A percentile compares a stretch with the other conserved stretches of the same genome.
phyloP scores from a whole-genome alignment of 2,329 filamentous ascomycete genomes.

The Huntiella decipiens region DNA sequence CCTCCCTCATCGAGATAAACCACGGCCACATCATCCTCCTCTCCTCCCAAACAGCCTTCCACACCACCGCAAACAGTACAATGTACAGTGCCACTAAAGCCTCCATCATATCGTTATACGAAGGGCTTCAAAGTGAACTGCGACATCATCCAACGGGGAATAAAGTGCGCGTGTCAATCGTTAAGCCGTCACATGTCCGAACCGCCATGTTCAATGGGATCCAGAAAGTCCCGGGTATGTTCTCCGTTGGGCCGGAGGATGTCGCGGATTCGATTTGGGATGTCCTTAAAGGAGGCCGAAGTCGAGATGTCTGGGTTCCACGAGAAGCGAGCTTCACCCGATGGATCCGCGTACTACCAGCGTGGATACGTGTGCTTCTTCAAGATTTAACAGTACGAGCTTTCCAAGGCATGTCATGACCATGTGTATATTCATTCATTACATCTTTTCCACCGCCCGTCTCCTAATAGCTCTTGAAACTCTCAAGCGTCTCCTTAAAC shows the following conservation, averaged over 20 bases:
- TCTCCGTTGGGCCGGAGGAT: constrained; percentile 1
- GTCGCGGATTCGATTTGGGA: constrained; percentile 4
- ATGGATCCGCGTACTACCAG: constrained; percentile 2
- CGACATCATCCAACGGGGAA: constrained; percentile 33
- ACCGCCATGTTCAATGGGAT: constrained; percentile 22
- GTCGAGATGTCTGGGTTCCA: constrained; percentile 11
- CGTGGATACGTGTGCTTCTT: constrained; percentile 2
- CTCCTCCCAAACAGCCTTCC: constrained; percentile 32
- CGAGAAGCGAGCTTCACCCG: neutral
- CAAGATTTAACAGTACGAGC: constrained; percentile 8
- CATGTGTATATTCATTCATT: neutral
- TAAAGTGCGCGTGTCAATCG: constrained; percentile 23
- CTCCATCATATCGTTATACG: constrained; percentile 38
- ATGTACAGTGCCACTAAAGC: constrained; percentile 42
- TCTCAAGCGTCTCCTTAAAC: too few species aligned
- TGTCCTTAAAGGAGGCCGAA: neutral
- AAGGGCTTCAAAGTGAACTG: constrained; percentile 32
- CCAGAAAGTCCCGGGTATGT: constrained; percentile 9
- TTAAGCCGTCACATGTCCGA: constrained; percentile 23
- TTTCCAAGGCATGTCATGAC: neutral
- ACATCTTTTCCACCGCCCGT: too few species aligned
- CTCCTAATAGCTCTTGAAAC: too few species aligned
- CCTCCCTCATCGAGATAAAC: constrained; percentile 30
- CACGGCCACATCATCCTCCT: constrained; percentile 44
- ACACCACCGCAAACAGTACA: constrained; percentile 33